Conservation (phyloP, 192 early-diverging fungal species). For the Umbelopsis sp. region DNA sequence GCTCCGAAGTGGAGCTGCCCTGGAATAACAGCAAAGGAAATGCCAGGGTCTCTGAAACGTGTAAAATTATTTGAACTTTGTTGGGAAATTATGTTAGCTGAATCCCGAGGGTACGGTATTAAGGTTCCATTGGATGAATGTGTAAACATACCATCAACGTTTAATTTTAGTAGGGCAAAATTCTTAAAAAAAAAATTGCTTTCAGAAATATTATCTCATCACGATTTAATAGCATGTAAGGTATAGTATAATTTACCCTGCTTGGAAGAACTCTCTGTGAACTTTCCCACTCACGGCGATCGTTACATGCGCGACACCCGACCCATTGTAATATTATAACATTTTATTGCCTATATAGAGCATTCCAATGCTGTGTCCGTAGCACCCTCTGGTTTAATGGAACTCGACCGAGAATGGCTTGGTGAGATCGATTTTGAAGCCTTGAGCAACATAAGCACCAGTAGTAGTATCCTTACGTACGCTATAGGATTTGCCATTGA, state of each 20-base stretch:
- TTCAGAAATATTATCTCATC: no score
- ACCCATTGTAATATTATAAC: not conserved
- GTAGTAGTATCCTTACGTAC: not conserved
- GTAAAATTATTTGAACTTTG: not conserved
- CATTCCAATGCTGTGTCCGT: not conserved
- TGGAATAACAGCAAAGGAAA: not conserved
- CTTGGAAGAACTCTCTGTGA: no score
- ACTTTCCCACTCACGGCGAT: no score
- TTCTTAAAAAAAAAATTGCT: no score
- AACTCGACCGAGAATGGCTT: slow-evolving; percentile 2
- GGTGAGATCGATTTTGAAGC: slow-evolving; percentile 5
- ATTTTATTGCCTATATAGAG: not conserved
- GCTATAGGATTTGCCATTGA: not conserved
- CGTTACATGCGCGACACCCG: not conserved
- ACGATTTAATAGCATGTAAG: no score
- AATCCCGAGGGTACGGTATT: no score
- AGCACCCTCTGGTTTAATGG: not conserved
- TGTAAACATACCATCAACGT: no score
- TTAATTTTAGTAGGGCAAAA: no score
- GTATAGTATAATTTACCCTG: no score
- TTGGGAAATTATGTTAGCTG: not conserved
- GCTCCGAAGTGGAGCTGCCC: not conserved
- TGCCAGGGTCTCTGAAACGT: not conserved
- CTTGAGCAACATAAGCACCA: slow-evolving; percentile 3
- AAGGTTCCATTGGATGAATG: no score